Percentiles rank a stretch among this genome's conserved stretches.
These are phyloP conservation scores for Apophysomyces sp. DNA, from an alignment of 371 early-diverging fungal genomes.

Conservation along the genomic window DNA sequence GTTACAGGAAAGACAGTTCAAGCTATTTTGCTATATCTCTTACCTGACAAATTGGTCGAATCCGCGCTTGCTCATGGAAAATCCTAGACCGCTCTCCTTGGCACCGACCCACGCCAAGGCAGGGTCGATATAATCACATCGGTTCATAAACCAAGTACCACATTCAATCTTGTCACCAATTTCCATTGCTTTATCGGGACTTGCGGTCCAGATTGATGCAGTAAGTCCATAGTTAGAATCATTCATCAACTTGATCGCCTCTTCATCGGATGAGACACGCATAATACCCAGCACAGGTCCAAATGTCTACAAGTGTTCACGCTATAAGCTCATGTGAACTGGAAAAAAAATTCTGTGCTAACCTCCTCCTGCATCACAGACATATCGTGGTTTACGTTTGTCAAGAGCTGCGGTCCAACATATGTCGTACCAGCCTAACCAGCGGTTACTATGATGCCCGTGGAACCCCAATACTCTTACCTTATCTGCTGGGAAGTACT, in stretches of 20 bases:
- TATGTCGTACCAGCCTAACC: constrained; percentile 57
- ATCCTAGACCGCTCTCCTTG: constrained; percentile 81
- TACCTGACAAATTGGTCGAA: constrained; percentile 68
- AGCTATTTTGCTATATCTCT: constrained; percentile 1
- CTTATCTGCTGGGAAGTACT: constrained; percentile 63
- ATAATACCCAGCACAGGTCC: constrained; percentile 84
- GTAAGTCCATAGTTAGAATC: constrained; percentile 83
- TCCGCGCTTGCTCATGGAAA: constrained; percentile 68
- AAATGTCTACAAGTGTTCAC: too few relatives aligned
- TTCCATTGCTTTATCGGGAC: constrained; percentile 54
- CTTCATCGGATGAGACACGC: constrained; percentile 70
- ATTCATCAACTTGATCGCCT: constrained; percentile 80
- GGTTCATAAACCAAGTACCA: constrained; percentile 89
- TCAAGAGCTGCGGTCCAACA: constrained; percentile 77
- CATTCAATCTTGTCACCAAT: constrained; percentile 75
- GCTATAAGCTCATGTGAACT: too few relatives aligned
- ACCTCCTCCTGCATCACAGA: constrained; percentile 79
- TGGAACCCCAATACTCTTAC: constrained; percentile 15
- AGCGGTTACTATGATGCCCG: not conserved
- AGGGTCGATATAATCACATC: constrained; percentile 83
- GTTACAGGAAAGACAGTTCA: too few relatives aligned
- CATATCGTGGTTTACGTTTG: constrained; percentile 76
- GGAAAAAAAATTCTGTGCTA: not conserved
- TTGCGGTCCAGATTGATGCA: constrained; percentile 82
- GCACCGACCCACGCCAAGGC: constrained; percentile 82